phyloP scores from a whole-genome alignment of 805 yeast genomes.

The Debaryomyces prosopidis region DNA sequence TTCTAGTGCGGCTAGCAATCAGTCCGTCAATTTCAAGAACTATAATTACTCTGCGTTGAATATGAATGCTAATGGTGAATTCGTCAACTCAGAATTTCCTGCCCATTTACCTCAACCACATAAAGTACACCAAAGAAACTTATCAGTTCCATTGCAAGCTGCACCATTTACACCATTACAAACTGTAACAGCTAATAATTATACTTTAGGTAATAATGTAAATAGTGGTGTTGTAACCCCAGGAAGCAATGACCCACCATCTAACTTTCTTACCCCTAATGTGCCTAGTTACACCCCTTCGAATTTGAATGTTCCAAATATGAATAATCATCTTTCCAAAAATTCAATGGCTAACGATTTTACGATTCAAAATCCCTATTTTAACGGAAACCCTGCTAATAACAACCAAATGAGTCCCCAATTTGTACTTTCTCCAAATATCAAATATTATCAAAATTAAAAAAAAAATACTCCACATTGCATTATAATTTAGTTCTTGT shows the following conservation, averaged over 20 bases:
- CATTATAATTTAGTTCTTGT: slow-evolving; percentile 1
- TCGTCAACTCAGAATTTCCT: slow-evolving; percentile 12
- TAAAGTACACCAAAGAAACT: not conserved
- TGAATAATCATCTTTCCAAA: not conserved
- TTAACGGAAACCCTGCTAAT: not conserved
- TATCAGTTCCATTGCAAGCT: not conserved
- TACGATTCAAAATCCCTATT: not conserved
- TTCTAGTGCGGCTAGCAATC: not conserved
- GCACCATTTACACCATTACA: not conserved
- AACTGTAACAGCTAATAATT: not conserved
- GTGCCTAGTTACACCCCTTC: not conserved
- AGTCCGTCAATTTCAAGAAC: slow-evolving; percentile 1
- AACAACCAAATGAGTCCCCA: not conserved
- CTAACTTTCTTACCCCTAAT: not conserved
- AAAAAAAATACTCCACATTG: not conserved
- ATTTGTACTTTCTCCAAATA: not conserved
- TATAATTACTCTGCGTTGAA: slow-evolving; percentile 6
- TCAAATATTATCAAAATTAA: not conserved
- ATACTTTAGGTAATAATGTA: not conserved
- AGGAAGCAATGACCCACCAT: not conserved
- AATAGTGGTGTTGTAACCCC: not conserved
- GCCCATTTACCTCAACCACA: not conserved
- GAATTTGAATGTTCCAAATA: not conserved
- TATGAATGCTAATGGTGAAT: slow-evolving; percentile 33
- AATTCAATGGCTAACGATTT: not conserved